These are phyloP conservation scores for Yamadazyma diddensiae DNA, from an alignment of 1,139 yeast species.

Conservation along the genomic window DNA sequence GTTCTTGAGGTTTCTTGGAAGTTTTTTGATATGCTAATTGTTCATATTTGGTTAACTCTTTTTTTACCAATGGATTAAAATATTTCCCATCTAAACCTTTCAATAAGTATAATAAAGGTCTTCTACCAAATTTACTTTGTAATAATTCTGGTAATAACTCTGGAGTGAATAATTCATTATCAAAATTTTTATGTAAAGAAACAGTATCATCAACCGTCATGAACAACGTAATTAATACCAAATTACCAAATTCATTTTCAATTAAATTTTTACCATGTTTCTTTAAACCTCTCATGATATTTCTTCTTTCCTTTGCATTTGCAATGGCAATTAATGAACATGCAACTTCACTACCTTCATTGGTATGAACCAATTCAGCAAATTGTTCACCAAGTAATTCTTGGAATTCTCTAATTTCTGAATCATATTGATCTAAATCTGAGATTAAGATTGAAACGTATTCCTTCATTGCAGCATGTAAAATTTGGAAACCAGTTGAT, in stretches of 20 bases:
- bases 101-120: constrained; percentile 81
- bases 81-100: constrained; percentile 80
- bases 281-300: constrained; percentile 66
- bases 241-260: constrained; percentile 82
- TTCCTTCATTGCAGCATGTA: constrained; percentile 95
- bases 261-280: constrained; percentile 72
- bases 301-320: constrained; percentile 89
- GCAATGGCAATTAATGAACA: constrained; percentile 76
- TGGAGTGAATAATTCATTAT: constrained; percentile 52
- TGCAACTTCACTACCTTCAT: constrained; percentile 92
- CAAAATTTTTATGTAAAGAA: constrained; percentile 69
- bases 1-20: constrained; percentile 81
- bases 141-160: constrained; percentile 58
- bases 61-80: constrained; percentile 68
- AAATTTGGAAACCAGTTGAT: constrained; percentile 91
- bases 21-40: constrained; percentile 64
- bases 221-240: constrained; percentile 74
- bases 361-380: constrained; percentile 94
- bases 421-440: constrained; percentile 43
- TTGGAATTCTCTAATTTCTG: constrained; percentile 75
- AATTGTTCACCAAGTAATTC: constrained; percentile 83
- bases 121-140: constrained; percentile 75
- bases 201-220: constrained; percentile 94
- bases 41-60: constrained; percentile 58
- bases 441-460: constrained; percentile 66